Base-by-base conservation (phyloP, 495 filamentous ascomycete genomes). In the Podospora tetraspora region DNA sequence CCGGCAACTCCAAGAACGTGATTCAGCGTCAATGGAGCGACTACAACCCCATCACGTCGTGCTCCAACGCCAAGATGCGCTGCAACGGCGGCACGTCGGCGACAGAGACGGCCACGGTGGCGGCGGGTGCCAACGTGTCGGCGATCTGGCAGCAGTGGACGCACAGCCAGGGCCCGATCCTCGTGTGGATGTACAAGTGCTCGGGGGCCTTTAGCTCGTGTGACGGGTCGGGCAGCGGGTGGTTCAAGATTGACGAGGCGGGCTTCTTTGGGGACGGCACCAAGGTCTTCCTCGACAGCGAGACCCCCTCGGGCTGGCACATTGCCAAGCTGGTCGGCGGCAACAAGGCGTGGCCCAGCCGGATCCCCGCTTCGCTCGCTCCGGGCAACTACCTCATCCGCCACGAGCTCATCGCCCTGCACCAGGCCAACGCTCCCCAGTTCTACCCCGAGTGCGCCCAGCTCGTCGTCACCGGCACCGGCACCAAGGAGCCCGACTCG, bases 381-480 rank as follows among this genome's bases (percentile, higher is more conserved):
- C 78, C 82, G 11, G 86, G 85, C 65, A 84, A 84, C 76, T 87
- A 87, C 74, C 80, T 88, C 67, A 83, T 87, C 74, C 79, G 85
- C 68, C 86, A 88, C 76, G 86, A 88, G 75, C 72, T 87, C 67
- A 77, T 88, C 57, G 85, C 85, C 34, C 84, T 87, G 22, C 85
- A 88, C 72, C 85, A 87, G 73, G 83, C 84, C 57, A 85, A 87
- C 72, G 80, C 84, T 7, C 85, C 85, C 0, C 85, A 88, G 74
- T 88, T 86, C 73, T 88, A 88, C 78, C 82, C 85, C 64, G 85
- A 88, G 75, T 88, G 85, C 67, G 85, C 85, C 0, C 85, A 86
- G 77, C 68, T 88, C 68, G 78, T 73, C 32, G 80, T 88, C 61
- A 82, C 79, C 27, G 85, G 85, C 30, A 79, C 78, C 29, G 85